Conservation (phyloP, 495 filamentous ascomycete genomes). For the Glonium stellatum region DNA sequence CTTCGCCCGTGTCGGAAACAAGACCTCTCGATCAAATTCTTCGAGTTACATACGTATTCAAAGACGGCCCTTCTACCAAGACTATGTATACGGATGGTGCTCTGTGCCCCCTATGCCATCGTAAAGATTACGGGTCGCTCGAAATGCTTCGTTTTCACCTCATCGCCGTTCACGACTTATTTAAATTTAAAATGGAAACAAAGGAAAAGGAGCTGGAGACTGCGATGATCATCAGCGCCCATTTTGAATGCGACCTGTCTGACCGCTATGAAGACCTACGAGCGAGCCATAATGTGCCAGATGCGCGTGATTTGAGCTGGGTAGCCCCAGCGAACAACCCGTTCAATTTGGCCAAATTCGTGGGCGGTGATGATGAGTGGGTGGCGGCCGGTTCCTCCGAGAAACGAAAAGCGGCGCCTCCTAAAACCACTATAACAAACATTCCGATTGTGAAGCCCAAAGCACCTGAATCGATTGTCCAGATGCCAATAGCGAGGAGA, state of each 20-base stretch:
- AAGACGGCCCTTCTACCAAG: not conserved
- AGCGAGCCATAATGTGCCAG: not conserved
- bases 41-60: not conserved
- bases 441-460: constrained; percentile 1
- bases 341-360: not conserved
- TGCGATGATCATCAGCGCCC: not conserved
- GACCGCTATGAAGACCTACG: not conserved
- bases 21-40: not conserved
- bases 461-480: not conserved
- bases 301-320: not conserved
- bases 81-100: not conserved
- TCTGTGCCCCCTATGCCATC: not conserved
- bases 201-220: not conserved
- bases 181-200: not conserved
- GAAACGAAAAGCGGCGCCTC: not conserved
- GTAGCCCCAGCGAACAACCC: not conserved
- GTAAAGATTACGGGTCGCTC: not conserved
- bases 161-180: not conserved
- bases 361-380: not conserved
- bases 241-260: not conserved
- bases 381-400: not conserved
- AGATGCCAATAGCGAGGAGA: constrained; percentile 1
- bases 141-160: constrained; percentile 4
- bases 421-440: not conserved
- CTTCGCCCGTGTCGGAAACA: constrained; percentile 3